Base-by-base conservation (phyloP, 495 filamentous ascomycete species). In the Hypoxylon cercidicola region DNA sequence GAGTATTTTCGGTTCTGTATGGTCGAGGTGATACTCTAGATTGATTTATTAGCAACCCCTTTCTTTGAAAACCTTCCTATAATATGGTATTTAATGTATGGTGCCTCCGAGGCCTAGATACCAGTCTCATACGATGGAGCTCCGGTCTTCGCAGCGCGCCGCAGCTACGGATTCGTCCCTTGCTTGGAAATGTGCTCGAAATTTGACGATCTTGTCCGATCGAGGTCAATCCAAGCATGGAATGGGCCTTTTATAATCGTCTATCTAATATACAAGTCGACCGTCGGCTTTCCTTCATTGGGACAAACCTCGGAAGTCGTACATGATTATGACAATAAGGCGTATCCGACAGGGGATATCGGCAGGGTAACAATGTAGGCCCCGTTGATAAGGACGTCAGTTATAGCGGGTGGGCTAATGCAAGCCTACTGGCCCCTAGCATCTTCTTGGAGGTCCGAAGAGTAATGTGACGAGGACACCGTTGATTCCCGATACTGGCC, bases 311-410 rank as follows among this genome's bases (percentile, higher is more conserved):
- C 25, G 39, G 39, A 41, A 41, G n/a, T 41, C 39, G 39, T 50
- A 44, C 19, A 45, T 11, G 48, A 39, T 16, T 12, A 50, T 58
- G 64, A 62, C 64, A 62, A 54, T 67, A 67, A 56, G 64, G 64
- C 64, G 64, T 35, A 23, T 13, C 9, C 15, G n/a, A n/a, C 25
- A 20, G 43, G 23, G 37, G 25, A 46, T 25, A 30, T 15, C n/a
- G 23, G 58, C 21, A 65, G 40, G 25, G 62, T 55, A 2, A 25
- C 44, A 60, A 15, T 51, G 63, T 56, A 66, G 63, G 40, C 15
- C 47, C 61, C 39, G 53, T 52, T 44, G 44, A 50, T 50, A 50
- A 56, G 60, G 54, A 32, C 32, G 23, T 34, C 44, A 39, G 45
- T 44, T 25, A 11, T 15, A 28, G 54, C n/a, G 16, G 18, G 20